These are phyloP conservation scores for Thelonectria discophora DNA, from an alignment of 2,329 filamentous ascomycete species.

Conservation along the genomic window DNA sequence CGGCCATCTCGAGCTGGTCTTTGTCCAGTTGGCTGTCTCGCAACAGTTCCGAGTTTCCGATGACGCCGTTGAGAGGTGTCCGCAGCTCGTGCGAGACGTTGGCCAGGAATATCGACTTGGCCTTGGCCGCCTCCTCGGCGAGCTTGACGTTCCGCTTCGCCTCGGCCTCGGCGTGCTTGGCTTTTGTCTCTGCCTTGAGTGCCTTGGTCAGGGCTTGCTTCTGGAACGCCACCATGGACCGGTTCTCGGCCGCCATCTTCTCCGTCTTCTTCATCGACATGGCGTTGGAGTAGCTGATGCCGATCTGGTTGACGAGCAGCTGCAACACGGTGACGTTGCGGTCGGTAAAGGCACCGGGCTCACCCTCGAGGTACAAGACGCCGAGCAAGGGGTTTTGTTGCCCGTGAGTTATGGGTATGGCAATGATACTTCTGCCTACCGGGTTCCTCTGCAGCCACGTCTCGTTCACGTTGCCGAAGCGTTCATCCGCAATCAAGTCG, in stretches of 20 bases:
- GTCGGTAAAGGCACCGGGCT: slow-evolving; percentile 80
- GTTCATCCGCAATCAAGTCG: slow-evolving; percentile 77
- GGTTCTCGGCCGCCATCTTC: slow-evolving; percentile 80
- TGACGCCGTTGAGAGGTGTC: slow-evolving; percentile 86
- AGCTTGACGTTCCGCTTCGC: slow-evolving; percentile 82
- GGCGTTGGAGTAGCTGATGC: slow-evolving; percentile 75
- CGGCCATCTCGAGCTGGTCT: slow-evolving; percentile 85
- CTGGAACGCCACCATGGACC: slow-evolving; percentile 80
- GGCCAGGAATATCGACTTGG: slow-evolving; percentile 82
- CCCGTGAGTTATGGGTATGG: slow-evolving; percentile 81
- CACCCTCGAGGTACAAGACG: slow-evolving; percentile 78
- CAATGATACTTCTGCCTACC: slow-evolving; percentile 77
- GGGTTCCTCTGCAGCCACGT: slow-evolving; percentile 75
- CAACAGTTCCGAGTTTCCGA: slow-evolving; percentile 86
- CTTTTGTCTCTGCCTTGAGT: slow-evolving; percentile 76
- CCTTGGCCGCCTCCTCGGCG: slow-evolving; percentile 83
- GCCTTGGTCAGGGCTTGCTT: slow-evolving; percentile 78
- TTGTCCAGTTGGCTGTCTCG: slow-evolving; percentile 77
- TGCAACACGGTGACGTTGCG: slow-evolving; percentile 73
- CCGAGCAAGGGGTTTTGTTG: slow-evolving; percentile 74
- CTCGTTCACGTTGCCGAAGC: slow-evolving; percentile 78
- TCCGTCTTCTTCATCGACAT: slow-evolving; percentile 75
- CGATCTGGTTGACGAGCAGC: slow-evolving; percentile 81
- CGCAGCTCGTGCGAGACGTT: slow-evolving; percentile 84
- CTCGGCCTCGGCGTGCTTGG: slow-evolving; percentile 78